Evolutionary conservation across 257 asterid species (phyloP).

Genomic region (Rehmannia glutinosa): DNA sequence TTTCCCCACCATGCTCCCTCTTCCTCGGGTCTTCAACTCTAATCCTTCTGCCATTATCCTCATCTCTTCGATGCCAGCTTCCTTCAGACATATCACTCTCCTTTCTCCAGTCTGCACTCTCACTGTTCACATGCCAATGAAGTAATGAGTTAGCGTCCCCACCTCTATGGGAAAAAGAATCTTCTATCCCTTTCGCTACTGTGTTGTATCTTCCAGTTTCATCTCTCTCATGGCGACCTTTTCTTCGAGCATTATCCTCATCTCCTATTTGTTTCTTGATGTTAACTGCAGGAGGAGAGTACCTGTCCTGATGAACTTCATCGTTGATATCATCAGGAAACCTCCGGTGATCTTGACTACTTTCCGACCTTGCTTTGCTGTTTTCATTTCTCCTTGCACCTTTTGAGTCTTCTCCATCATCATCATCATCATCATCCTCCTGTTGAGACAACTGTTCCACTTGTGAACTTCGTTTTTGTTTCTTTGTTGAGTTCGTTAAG

Average conservation of each 20-base stretch:
- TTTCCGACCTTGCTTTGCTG: conserved; percentile 77
- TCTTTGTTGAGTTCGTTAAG: conserved; percentile 28
- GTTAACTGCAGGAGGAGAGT: no score
- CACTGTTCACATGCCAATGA: conserved; percentile 43
- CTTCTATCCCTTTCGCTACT: conserved; percentile 59
- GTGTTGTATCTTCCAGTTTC: conserved; percentile 47
- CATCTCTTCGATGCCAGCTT: no score
- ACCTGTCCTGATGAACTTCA: conserved; percentile 64
- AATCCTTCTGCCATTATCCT: no score
- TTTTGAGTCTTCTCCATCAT: conserved; percentile 56
- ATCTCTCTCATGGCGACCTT: conserved; percentile 56
- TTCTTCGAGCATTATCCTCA: conserved; percentile 46
- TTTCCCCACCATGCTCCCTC: conserved; percentile 59
- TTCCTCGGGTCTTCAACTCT: conserved; percentile 62
- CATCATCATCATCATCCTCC: conserved; percentile 48
- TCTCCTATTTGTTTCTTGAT: no score
- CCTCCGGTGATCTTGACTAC: conserved; percentile 54
- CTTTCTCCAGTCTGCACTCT: conserved; percentile 58
- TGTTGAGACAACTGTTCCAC: conserved; percentile 43
- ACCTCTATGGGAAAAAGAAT: conserved; percentile 44
- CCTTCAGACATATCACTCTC: no score
- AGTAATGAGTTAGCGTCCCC: conserved; percentile 46
- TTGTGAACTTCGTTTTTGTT: conserved; percentile 37
- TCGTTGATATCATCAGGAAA: conserved; percentile 51
- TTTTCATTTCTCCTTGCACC: conserved; percentile 64